Percentiles rank a stretch among this genome's conserved stretches.
Conservation (phyloP, 2,329 filamentous ascomycete genomes). For the Epichloe uncinata region DNA sequence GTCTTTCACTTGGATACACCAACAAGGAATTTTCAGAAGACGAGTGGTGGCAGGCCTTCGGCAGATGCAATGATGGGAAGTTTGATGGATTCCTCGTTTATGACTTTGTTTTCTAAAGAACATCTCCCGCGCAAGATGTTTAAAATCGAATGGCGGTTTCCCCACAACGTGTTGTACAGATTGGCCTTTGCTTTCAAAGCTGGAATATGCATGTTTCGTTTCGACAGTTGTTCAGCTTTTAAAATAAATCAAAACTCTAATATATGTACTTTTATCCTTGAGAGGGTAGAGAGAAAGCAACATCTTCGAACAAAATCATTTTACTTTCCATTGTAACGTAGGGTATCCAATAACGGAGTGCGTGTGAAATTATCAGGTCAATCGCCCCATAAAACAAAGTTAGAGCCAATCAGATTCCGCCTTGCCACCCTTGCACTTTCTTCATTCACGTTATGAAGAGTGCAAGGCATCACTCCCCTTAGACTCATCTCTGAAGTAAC, state of each 20-base stretch:
- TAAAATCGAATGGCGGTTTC: not conserved
- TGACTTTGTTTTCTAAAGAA: not conserved
- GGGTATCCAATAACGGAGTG: too few relatives aligned
- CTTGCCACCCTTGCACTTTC: not conserved
- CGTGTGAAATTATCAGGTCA: too few relatives aligned
- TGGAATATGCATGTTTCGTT: too few relatives aligned
- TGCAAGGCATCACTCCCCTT: not conserved
- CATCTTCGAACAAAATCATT: too few relatives aligned
- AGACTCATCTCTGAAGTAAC: not conserved
- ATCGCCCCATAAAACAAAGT: not conserved
- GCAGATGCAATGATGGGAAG: not conserved
- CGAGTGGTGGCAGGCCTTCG: not conserved
- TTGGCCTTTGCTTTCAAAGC: not conserved
- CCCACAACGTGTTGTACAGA: not conserved
- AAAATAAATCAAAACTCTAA: too few relatives aligned
- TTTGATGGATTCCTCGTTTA: not conserved
- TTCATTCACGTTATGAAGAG: not conserved
- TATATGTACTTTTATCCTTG: too few relatives aligned
- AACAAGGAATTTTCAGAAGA: not conserved
- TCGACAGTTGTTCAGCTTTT: too few relatives aligned
- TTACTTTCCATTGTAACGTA: too few relatives aligned
- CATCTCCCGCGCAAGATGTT: not conserved
- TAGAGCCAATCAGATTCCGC: not conserved
- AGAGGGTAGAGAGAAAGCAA: too few relatives aligned
- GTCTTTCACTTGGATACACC: not conserved